A percentile compares a stretch with the other conserved stretches of the same genome.
phyloP scores from a whole-genome alignment of 2,329 filamentous ascomycete species.

The Thielaviopsis euricoi region DNA sequence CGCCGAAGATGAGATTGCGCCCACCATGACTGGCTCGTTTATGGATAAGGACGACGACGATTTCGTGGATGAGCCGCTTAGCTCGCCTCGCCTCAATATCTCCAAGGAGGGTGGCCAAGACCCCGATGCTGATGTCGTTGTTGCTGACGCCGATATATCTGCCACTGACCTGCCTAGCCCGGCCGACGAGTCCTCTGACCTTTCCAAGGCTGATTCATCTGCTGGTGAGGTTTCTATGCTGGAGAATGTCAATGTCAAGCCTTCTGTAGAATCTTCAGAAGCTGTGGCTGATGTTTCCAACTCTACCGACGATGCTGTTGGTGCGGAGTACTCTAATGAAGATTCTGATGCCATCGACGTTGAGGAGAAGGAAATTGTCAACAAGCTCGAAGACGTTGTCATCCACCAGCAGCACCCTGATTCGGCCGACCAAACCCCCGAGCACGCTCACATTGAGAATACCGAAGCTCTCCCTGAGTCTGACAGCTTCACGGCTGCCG shows the following conservation, averaged over 20 bases:
- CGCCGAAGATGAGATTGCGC: conserved; percentile 63
- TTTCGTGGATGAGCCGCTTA: conserved; percentile 64
- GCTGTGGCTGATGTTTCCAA: neutral
- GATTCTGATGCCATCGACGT: neutral
- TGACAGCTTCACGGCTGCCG: neutral
- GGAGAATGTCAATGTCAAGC: neutral
- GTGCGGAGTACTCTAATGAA: neutral
- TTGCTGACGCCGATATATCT: conserved; percentile 26
- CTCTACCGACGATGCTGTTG: neutral
- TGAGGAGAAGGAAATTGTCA: conserved; percentile 6
- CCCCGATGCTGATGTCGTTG: conserved; percentile 37
- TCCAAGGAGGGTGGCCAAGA: conserved; percentile 21
- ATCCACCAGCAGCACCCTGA: neutral
- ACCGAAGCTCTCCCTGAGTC: conserved; percentile 8
- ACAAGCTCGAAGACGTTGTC: conserved; percentile 5
- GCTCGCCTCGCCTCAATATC: conserved; percentile 43
- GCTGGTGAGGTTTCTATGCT: conserved; percentile 6
- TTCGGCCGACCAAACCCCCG: neutral
- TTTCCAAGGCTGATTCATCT: conserved; percentile 4
- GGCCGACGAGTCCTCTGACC: conserved; percentile 2
- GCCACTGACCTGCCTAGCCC: conserved; percentile 14
- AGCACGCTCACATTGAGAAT: neutral
- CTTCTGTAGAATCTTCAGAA: neutral
- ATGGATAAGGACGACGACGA: conserved; percentile 52
- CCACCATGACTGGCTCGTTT: conserved; percentile 48